Percentiles rank a stretch among this genome's conserved stretches.
Conservation (phyloP, 2,329 filamentous ascomycete genomes). For the Neopestalotiopsis sp. region DNA sequence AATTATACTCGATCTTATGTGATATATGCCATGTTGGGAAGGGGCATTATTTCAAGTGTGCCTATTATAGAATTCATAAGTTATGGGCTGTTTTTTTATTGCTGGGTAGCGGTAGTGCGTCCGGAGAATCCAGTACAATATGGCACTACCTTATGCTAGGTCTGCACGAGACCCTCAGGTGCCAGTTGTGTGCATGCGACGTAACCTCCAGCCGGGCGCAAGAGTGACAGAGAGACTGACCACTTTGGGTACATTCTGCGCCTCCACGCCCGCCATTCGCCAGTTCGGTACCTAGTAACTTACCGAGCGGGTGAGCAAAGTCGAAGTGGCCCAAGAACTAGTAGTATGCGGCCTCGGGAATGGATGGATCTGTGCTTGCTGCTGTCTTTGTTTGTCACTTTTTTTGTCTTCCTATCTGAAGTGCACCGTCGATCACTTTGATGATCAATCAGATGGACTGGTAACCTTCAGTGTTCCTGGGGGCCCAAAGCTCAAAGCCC, state of each 20-base stretch:
- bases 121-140: not conserved
- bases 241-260: not conserved
- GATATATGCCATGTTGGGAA: slow-evolving; percentile 1
- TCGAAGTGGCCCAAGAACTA: too few relatives aligned
- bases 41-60: not conserved
- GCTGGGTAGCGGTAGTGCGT: not conserved
- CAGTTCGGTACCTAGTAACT: not conserved
- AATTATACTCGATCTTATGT: not conserved
- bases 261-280: not conserved
- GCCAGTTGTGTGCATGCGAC: slow-evolving; percentile 3
- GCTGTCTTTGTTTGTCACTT: slow-evolving; percentile 2
- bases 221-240: not conserved
- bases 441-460: not conserved
- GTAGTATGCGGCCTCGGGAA: too few relatives aligned
- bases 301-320: not conserved
- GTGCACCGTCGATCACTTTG: not conserved
- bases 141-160: not conserved
- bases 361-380: not conserved
- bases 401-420: not conserved
- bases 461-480: not conserved
- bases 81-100: not conserved
- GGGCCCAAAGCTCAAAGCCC: not conserved
- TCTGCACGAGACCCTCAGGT: not conserved
- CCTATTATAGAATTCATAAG: slow-evolving; percentile 1
- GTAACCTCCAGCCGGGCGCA: slow-evolving; percentile 2